Evolutionary conservation across 495 filamentous ascomycete genomes (phyloP).

Genomic region (Tuber brumale): DNA sequence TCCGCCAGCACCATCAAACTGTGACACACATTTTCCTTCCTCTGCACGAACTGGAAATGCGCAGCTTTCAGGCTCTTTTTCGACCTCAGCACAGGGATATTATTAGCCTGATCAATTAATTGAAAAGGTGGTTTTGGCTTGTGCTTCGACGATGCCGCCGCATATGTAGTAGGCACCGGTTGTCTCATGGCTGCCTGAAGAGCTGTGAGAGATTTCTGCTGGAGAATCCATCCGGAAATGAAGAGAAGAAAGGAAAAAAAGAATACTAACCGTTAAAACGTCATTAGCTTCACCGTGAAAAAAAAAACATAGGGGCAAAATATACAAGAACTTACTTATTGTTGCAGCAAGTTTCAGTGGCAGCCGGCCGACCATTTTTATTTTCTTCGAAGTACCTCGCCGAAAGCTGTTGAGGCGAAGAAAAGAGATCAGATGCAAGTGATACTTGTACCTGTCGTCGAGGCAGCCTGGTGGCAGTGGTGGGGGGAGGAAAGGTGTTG

Average conservation of each 20-base stretch:
- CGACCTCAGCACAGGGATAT: constrained; percentile 22
- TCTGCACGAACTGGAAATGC: constrained; percentile 67
- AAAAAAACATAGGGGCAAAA: not conserved
- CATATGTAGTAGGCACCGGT: constrained; percentile 11
- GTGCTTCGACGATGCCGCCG: constrained; percentile 12
- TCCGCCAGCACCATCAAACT: constrained; percentile 68
- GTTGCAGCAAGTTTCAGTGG: constrained; percentile 26
- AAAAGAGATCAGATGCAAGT: not conserved
- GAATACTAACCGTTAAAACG: constrained; percentile 41
- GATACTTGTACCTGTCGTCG: not conserved
- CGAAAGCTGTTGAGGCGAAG: not conserved
- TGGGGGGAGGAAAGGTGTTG: not conserved
- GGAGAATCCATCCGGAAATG: constrained; percentile 62
- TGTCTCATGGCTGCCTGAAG: constrained; percentile 57
- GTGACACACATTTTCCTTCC: constrained; percentile 64
- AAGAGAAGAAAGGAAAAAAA: constrained; percentile 62
- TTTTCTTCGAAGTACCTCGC: not conserved
- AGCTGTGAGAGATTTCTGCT: constrained; percentile 60
- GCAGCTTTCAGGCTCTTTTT: constrained; percentile 57
- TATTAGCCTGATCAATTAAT: constrained; percentile 13
- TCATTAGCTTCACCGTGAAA: constrained; percentile 7
- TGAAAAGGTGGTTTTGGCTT: constrained; percentile 21
- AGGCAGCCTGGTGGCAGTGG: not conserved
- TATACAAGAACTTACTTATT: constrained; percentile 17
- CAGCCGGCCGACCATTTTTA: constrained; percentile 24